Evolutionary conservation across 73 alveolate species (phyloP).

Genomic region (Paramecium tetraurelia): DNA sequence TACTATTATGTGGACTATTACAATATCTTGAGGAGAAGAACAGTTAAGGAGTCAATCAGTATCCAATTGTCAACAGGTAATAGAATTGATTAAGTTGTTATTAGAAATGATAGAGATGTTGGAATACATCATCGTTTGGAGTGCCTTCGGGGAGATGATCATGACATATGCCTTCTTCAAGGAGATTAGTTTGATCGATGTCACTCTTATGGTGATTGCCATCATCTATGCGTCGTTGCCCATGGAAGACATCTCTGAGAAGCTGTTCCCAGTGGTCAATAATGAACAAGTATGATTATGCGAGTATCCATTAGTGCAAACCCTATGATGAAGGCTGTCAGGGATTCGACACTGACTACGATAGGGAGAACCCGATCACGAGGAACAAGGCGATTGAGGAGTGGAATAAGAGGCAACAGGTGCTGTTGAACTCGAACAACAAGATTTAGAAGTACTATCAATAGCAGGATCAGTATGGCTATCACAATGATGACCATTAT

Average conservation of each 20-base stretch:
- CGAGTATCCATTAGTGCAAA: not conserved
- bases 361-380: constrained; percentile 58
- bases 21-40: constrained; percentile 53
- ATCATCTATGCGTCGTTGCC: constrained; percentile 21
- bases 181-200: not conserved
- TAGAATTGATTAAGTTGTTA: not conserved
- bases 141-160: constrained; percentile 49
- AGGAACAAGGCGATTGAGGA: constrained; percentile 20
- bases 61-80: constrained; percentile 10
- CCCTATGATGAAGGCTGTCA: constrained; percentile 46
- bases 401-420: not conserved
- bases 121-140: constrained; percentile 33
- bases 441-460: not conserved
- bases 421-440: not conserved
- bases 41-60: constrained; percentile 37
- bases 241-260: constrained; percentile 13
- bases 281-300: not conserved
- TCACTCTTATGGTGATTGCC: not conserved
- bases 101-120: constrained; percentile 52
- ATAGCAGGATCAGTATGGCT: not conserved
- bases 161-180: constrained; percentile 24
- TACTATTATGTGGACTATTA: constrained; percentile 44
- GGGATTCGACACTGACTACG: constrained; percentile 61
- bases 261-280: not conserved
- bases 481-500: not conserved